Evolutionary conservation across 306 rosid species (phyloP).

Genomic region (Rosa persica): DNA sequence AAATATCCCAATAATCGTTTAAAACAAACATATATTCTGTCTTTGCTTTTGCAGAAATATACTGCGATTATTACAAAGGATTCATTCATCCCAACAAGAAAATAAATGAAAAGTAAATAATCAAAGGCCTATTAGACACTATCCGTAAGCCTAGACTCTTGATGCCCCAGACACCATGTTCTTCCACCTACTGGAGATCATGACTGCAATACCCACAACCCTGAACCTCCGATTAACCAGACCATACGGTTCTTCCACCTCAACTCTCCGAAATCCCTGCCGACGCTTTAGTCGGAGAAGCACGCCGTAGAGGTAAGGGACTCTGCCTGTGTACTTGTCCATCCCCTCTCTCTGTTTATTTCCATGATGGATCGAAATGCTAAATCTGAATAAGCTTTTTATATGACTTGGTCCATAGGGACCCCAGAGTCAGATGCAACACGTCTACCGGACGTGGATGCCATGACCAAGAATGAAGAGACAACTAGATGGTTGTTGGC

Average conservation of each 20-base stretch:
- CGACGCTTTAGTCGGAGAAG: background rate
- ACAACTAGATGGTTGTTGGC: background rate
- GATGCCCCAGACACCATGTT: background rate
- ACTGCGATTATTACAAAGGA: background rate
- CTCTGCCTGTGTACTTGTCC: background rate
- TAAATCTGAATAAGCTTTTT: background rate
- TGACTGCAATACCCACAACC: background rate
- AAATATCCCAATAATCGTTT: background rate
- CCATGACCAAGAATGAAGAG: background rate
- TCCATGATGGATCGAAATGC: background rate
- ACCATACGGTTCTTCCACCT: background rate
- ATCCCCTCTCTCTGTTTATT: background rate
- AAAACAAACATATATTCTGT: background rate
- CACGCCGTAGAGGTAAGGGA: background rate
- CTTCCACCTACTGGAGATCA: background rate
- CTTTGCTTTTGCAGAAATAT: background rate
- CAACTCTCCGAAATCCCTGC: background rate
- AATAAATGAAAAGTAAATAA: background rate
- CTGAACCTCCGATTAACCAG: background rate
- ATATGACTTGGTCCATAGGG: background rate
- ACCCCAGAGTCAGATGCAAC: background rate
- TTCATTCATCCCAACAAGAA: background rate
- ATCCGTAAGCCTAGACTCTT: background rate
- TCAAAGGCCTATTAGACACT: background rate
- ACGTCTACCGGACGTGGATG: background rate